Base-by-base conservation (phyloP, 192 early-diverging fungal species). In the Entomortierella beljakovae region DNA sequence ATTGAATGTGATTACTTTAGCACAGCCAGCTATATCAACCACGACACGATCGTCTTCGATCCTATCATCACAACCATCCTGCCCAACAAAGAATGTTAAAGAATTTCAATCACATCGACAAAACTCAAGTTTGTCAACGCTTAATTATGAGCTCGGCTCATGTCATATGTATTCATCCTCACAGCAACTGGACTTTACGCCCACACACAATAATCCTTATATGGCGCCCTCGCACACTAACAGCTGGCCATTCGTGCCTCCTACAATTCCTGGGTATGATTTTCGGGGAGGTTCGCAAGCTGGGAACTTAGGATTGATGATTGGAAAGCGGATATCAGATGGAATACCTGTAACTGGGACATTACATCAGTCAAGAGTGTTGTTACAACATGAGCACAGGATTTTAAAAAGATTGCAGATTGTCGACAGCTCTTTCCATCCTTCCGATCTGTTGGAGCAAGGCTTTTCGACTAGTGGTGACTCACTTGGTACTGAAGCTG, bases 361-460 rank as follows among this genome's bases (percentile, higher is more conserved):
- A 35, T 22, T 79, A 37, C 75, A 79, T 40, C 61, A 68, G 31
- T 79, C 75, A 6, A 54, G 62, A 7, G 32, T 70, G 7, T 20
- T 79, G 16, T 46, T 79, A 25, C 75, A 79, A 25, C 75, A 79
- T 49, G 75, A 79, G 34, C 66, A 79, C 31, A 46, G 71, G 5
- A 74, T 74, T 22, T 26, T 74, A 10, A 74, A 74, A 22, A 46
- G 64, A 10, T 51, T 74, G n/a, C 46, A 58, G 37, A 60, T 74
- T n/a, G 51, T 61, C 35, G 49, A 74, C 48, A 33, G n/a, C n/a
- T n/a, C n/a, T n/a, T n/a, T n/a, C n/a, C n/a, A n/a, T n/a, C n/a
- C n/a, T n/a, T n/a, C n/a, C n/a, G n/a, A n/a, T n/a, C n/a, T n/a
- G n/a, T n/a, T n/a, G n/a, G n/a, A n/a, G n/a, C n/a, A n/a, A n/a